Base-by-base conservation (phyloP, 108 stramenopile genomes). In the Skeletonema tropicum region DNA sequence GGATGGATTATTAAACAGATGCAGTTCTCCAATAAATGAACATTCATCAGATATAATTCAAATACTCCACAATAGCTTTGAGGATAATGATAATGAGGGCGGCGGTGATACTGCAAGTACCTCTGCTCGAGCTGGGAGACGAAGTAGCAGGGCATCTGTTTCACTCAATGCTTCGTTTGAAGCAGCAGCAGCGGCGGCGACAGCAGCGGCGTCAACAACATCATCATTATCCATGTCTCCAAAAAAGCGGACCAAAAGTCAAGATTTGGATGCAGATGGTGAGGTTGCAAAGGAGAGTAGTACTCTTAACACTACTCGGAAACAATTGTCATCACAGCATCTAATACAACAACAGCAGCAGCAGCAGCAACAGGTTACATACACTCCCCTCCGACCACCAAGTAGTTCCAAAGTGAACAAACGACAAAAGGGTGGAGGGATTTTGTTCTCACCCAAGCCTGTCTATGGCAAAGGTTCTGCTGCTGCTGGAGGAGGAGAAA, bases 371-470 rank as follows among this genome's bases (percentile, higher is more conserved):
- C 52, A 55, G 2, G 52, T 55, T 23, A 23, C 52, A 21, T 3
- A 25, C 52, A 55, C 52, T 4, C 52, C 52, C 19, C 52, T 55
- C 7, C 52, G 52, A 1, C 52, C 52, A 19, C 52, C 52, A 23
- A 55, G 0, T n/a, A 55, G 10, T 55, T 55, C 52, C 0, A 55
- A 55, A 55, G 52, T 55, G 15, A 55, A 23, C 6, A 55, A 55
- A 55, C 52, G 52, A 55, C 52, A 55, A 55, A 55, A 25, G 52
- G 52, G 52, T 55, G 52, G 52, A 55, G 52, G 52, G 19, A 23
- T 55, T 25, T 25, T 55, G 52, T 55, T 55, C 52, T 55, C 52
- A 2, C 52, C 52, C 1, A 55, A 55, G 10, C 52, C 52, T 10
- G 52, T 55, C 9, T 55, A 55, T 55, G 23, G 52, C 2, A 55